Conservation (phyloP, 345 rosid species). For the Syzygium grande region DNA sequence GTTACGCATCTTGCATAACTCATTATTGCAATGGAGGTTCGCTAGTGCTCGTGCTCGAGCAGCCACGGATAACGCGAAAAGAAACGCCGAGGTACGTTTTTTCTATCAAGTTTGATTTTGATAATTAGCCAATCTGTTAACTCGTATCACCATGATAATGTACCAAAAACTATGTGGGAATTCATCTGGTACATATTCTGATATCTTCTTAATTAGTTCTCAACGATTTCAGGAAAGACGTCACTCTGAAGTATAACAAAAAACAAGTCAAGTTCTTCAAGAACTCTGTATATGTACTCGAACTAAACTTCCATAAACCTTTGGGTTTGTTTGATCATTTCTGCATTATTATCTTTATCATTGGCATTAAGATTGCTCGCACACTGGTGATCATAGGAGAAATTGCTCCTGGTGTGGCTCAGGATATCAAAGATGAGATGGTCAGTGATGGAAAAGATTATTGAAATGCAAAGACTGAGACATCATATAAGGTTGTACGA, state of each 20-base stretch:
- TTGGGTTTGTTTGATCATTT: background rate
- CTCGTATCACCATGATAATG: background rate
- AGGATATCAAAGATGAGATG: background rate
- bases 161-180: background rate
- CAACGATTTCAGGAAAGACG: too few relatives aligned
- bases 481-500: conserved; percentile 32
- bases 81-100: conserved; percentile 32
- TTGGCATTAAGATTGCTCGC: background rate
- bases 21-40: conserved; percentile 58
- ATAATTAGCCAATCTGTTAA: rapidly evolving
- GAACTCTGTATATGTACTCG: too few relatives aligned
- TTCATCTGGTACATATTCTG: too few relatives aligned
- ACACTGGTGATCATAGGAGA: conserved; percentile 20
- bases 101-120: background rate
- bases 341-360: background rate
- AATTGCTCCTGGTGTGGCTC: conserved; percentile 25
- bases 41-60: conserved; percentile 49
- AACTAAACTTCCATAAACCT: background rate
- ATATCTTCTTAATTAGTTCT: too few relatives aligned
- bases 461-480: conserved; percentile 25
- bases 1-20: conserved; percentile 34
- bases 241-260: too few relatives aligned
- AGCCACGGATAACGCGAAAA: conserved; percentile 18
- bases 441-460: background rate
- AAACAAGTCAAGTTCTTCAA: too few relatives aligned